phyloP scores from a whole-genome alignment of 2,329 filamentous ascomycete species.

The Paraphoma chrysanthemicola region DNA sequence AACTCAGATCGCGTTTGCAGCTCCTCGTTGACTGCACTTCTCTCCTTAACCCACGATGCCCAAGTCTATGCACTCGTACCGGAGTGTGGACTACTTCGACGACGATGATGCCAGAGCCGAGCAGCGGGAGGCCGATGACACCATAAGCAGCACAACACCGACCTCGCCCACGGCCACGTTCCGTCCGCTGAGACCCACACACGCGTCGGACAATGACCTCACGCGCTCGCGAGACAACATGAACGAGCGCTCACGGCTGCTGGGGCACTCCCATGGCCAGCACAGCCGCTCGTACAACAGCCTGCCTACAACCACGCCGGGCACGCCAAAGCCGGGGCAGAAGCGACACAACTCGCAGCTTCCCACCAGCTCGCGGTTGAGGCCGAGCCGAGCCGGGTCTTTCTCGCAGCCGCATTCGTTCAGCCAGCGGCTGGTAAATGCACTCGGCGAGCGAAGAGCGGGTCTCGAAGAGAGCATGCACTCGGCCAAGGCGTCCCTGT shows the following conservation, averaged over 20 bases:
- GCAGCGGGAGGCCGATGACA: slow-evolving; percentile 38
- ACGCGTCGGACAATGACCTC: slow-evolving; percentile 46
- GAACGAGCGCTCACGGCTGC: slow-evolving; percentile 58
- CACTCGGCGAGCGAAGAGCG: slow-evolving; percentile 61
- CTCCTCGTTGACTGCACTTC: neutral
- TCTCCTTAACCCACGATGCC: slow-evolving; percentile 34
- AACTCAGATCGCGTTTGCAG: slow-evolving; percentile 12
- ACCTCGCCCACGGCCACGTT: slow-evolving; percentile 42
- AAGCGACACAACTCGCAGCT: slow-evolving; percentile 48
- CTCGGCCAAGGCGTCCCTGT: slow-evolving; percentile 71
- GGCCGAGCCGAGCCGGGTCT: slow-evolving; percentile 42
- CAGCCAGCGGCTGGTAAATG: slow-evolving; percentile 63
- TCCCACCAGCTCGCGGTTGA: slow-evolving; percentile 38
- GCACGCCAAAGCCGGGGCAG: slow-evolving; percentile 51
- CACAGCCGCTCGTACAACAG: slow-evolving; percentile 51
- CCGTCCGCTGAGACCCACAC: slow-evolving; percentile 35
- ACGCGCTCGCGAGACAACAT: slow-evolving; percentile 37
- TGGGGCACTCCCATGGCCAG: slow-evolving; percentile 48
- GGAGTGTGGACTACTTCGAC: slow-evolving; percentile 42
- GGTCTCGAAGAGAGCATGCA: slow-evolving; percentile 60
- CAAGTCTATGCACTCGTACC: slow-evolving; percentile 45
- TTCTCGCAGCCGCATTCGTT: slow-evolving; percentile 43
- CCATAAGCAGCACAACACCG: slow-evolving; percentile 42
- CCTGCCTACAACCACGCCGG: slow-evolving; percentile 47
- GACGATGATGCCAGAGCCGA: slow-evolving; percentile 44